phyloP scores from a whole-genome alignment of 176 grass and related monocot species.

The Puya raimondii region DNA sequence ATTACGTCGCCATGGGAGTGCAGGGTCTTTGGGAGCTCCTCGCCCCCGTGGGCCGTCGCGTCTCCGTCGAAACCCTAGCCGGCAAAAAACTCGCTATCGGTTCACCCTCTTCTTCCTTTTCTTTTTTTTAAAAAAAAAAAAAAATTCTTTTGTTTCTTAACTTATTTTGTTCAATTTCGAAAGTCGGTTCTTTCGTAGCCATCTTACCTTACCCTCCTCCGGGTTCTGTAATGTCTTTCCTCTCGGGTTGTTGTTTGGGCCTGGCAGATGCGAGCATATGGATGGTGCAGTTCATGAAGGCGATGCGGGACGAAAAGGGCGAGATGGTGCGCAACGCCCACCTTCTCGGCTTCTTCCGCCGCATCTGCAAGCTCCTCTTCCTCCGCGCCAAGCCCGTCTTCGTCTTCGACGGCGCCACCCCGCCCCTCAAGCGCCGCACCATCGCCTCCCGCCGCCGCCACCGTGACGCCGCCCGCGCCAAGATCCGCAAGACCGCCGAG shows the following conservation, averaged over 20 bases:
- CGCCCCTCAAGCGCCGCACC: slow-evolving; percentile 68
- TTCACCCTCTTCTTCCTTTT: not conserved
- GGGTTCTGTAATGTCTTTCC: no score
- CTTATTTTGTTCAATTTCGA: not conserved
- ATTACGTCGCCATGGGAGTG: slow-evolving; percentile 50
- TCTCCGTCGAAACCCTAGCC: slow-evolving; percentile 89
- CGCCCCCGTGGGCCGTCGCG: slow-evolving; percentile 83
- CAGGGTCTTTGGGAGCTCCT: slow-evolving; percentile 89
- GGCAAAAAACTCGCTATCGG: slow-evolving; percentile 75
- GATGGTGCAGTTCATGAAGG: slow-evolving; percentile 98
- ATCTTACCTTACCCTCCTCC: no score
- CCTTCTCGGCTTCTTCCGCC: slow-evolving; percentile 79
- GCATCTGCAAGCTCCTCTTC: slow-evolving; percentile 96
- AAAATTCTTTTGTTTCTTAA: not conserved
- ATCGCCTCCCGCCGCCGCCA: slow-evolving; percentile 71
- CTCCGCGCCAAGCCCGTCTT: slow-evolving; percentile 76
- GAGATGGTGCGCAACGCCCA: slow-evolving; percentile 86
- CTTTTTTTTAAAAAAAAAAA: not conserved
- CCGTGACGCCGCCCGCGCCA: slow-evolving; percentile 70
- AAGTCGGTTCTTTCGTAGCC: no score
- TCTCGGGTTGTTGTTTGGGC: not conserved
- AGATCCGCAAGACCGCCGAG: slow-evolving; percentile 93
- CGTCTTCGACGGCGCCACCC: slow-evolving; percentile 79
- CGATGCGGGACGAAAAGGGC: slow-evolving; percentile 91
- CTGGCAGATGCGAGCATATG: slow-evolving; percentile 81